A percentile compares a stretch with the other conserved stretches of the same genome.
These are phyloP conservation scores for Albatrellus ellisii DNA, from an alignment of 768 basidiomycete genomes.

Conservation along the genomic window DNA sequence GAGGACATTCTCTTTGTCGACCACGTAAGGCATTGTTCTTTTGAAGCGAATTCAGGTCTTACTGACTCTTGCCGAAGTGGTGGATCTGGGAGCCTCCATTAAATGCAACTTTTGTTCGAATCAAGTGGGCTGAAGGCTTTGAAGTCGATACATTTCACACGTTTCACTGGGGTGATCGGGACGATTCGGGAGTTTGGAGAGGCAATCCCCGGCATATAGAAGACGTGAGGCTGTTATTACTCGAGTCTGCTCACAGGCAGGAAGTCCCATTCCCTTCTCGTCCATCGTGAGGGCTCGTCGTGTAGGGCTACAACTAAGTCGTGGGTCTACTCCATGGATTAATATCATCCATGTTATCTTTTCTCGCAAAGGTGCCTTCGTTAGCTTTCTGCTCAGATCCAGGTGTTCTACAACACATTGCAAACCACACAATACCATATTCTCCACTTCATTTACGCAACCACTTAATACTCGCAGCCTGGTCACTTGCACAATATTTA, in stretches of 20 bases:
- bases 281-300: no score
- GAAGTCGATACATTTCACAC: constrained; percentile 41
- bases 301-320: no score
- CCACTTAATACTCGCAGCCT: no score
- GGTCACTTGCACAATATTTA: no score
- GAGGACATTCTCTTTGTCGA: constrained; percentile 35
- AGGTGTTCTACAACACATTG: no score
- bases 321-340: no score
- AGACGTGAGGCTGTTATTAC: constrained; percentile 24
- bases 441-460: no score
- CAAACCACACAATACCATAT: no score
- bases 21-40: constrained; percentile 22
- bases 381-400: no score
- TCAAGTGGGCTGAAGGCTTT: constrained; percentile 30
- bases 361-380: no score
- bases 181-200: constrained; percentile 22
- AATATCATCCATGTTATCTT: no score
- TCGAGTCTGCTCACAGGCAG: constrained; percentile 28
- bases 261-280: constrained; percentile 17
- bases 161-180: constrained; percentile 34
- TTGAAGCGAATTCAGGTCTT: not conserved
- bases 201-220: constrained; percentile 22
- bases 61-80: constrained; percentile 20
- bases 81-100: constrained; percentile 37
- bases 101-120: constrained; percentile 31